Conservation (phyloP, 1,284 basidiomycete species). For the Phaffia rhodozyma region DNA sequence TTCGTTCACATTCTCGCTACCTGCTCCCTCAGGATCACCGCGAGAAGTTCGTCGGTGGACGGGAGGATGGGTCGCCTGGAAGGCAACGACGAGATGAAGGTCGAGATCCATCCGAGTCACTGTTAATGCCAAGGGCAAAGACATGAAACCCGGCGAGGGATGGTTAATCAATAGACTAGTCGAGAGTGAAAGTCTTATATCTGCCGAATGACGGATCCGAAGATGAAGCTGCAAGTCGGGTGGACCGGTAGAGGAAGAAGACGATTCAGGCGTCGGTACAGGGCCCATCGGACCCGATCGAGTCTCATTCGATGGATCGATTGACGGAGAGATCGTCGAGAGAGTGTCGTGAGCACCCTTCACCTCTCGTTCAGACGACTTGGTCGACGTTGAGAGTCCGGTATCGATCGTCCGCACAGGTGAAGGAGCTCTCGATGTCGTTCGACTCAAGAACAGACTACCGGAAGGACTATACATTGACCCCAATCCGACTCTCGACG, state of each 20-base stretch:
- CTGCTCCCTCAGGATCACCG: too few species aligned
- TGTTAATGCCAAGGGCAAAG: conserved; percentile 79
- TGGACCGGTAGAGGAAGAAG: conserved; percentile 22
- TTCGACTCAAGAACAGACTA: too few species aligned
- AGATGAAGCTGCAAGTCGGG: conserved; percentile 39
- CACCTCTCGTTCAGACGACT: neutral
- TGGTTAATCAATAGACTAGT: conserved; percentile 94
- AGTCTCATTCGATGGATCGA: conserved; percentile 24
- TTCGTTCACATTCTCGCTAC: too few species aligned
- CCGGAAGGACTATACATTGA: neutral
- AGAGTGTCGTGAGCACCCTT: neutral
- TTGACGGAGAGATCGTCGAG: neutral
- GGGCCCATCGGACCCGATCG: conserved; percentile 21
- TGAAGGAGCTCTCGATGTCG: too few species aligned
- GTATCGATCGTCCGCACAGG: too few species aligned
- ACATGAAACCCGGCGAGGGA: conserved; percentile 88
- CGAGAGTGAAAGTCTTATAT: conserved; percentile 51
- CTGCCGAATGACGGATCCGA: conserved; percentile 34
- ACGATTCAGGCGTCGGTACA: conserved; percentile 8
- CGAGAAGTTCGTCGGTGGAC: neutral
- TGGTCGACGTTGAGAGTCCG: neutral
- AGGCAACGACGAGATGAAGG: conserved; percentile 79
- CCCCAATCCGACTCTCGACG: conserved; percentile 14
- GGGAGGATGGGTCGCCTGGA: conserved; percentile 45
- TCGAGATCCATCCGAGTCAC: conserved; percentile 77